Conservation (phyloP, 441 rosid genomes). For the Mallotus repandus region DNA sequence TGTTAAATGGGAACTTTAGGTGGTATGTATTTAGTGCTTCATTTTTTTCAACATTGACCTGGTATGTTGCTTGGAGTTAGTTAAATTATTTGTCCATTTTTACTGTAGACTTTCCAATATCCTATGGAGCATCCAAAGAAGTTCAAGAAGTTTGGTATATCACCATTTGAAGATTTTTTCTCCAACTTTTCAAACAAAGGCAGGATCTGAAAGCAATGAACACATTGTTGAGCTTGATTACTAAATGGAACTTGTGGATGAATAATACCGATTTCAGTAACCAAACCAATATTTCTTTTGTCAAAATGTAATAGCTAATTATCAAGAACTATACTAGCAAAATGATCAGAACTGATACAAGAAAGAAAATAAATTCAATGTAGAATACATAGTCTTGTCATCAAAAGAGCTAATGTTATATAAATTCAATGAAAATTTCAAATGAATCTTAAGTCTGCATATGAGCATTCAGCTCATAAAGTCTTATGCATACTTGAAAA, state of each 20-base stretch:
- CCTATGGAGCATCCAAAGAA: no score
- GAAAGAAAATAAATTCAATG: constrained; percentile 6
- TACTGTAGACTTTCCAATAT: no score
- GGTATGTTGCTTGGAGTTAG: no score
- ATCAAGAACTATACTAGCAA: background rate
- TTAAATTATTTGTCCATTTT: no score
- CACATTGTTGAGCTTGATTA: no score
- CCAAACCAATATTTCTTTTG: background rate
- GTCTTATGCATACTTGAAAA: constrained; percentile 63
- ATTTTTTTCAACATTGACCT: no score
- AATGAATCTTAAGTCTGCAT: constrained; percentile 50
- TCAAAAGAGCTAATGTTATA: background rate
- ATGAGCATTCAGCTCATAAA: constrained; percentile 68
- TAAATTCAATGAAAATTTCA: background rate
- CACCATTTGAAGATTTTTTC: no score
- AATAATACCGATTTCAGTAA: background rate
- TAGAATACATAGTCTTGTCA: constrained; percentile 12
- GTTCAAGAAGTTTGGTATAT: no score
- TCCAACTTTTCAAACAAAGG: no score
- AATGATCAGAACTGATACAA: background rate
- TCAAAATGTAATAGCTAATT: background rate
- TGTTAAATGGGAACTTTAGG: no score
- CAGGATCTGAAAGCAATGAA: background rate
- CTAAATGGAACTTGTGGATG: background rate
- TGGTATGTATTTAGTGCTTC: no score